Conservation (phyloP, 2,329 filamentous ascomycete species). For the Lecanicillium sp. region DNA sequence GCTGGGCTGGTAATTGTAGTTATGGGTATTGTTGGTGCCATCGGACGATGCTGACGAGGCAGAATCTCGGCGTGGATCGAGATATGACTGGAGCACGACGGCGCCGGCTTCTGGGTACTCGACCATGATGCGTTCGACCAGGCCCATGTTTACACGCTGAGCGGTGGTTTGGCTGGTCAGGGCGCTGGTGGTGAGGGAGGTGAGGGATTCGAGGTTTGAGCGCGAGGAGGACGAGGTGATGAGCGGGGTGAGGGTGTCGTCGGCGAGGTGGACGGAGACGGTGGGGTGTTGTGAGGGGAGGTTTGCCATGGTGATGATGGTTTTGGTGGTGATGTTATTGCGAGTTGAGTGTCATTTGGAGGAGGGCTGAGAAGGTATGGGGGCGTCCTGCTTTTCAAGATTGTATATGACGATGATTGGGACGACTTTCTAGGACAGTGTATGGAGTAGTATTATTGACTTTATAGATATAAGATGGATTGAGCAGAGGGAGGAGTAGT, state of each 20-base stretch:
- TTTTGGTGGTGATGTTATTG: background rate
- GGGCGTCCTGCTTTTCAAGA: too few relatives aligned
- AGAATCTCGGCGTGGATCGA: conserved; percentile 27
- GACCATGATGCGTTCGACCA: conserved; percentile 48
- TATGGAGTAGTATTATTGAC: too few relatives aligned
- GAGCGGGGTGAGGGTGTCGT: conserved; percentile 48
- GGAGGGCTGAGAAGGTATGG: too few relatives aligned
- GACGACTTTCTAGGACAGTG: too few relatives aligned
- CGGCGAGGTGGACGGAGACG: conserved; percentile 48
- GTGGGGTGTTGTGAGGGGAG: conserved; percentile 40
- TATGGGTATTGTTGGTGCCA: too few relatives aligned
- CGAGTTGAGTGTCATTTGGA: too few relatives aligned
- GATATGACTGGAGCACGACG: conserved; percentile 36
- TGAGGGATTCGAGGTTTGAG: conserved; percentile 40
- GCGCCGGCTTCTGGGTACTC: conserved; percentile 39
- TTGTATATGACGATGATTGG: too few relatives aligned
- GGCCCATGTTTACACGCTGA: conserved; percentile 42
- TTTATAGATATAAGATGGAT: too few relatives aligned
- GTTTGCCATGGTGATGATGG: conserved; percentile 22
- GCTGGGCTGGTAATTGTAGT: background rate
- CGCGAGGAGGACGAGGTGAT: conserved; percentile 42
- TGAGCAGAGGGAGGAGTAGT: too few relatives aligned
- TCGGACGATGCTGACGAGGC: conserved; percentile 1
- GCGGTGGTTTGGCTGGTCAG: conserved; percentile 45
- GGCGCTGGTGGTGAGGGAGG: conserved; percentile 42